Conservation (phyloP, 352 stramenopile genomes). For the Phytophthora colocasiae region DNA sequence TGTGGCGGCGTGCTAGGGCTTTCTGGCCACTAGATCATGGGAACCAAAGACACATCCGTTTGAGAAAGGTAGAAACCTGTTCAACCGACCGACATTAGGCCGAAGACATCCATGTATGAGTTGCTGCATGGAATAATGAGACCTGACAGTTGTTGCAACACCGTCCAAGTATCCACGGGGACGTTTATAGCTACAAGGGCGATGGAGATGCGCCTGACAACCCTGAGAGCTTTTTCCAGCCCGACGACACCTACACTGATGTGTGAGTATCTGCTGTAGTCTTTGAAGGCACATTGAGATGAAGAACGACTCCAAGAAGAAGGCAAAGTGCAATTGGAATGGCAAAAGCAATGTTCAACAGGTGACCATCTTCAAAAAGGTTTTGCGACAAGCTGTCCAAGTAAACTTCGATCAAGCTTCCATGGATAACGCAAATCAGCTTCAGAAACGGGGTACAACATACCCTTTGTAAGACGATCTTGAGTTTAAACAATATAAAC, state of each 20-base stretch:
- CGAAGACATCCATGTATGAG: too few relatives aligned
- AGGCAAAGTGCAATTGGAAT: background rate
- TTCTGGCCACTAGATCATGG: slow-evolving; percentile 1
- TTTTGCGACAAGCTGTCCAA: slow-evolving; percentile 10
- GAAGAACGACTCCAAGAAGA: too few relatives aligned
- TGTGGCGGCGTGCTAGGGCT: background rate
- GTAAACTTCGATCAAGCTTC: slow-evolving; percentile 18
- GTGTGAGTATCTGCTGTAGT: slow-evolving; percentile 38
- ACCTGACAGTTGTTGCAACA: slow-evolving; percentile 3
- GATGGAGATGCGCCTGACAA: slow-evolving; percentile 50
- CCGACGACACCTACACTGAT: slow-evolving; percentile 55
- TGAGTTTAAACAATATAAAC: too few relatives aligned
- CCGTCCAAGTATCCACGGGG: slow-evolving; percentile 49
- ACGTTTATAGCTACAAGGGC: slow-evolving; percentile 61
- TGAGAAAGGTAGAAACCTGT: background rate
- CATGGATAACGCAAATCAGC: slow-evolving; percentile 17
- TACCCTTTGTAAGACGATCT: background rate
- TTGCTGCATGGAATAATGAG: background rate
- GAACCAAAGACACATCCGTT: background rate
- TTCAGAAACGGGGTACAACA: background rate
- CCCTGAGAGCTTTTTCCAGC: slow-evolving; percentile 50
- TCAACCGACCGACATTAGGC: too few relatives aligned
- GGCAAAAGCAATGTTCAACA: background rate
- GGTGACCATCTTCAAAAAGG: background rate
- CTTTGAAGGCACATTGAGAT: background rate